Percentiles rank a stretch among this genome's conserved stretches.
Evolutionary conservation across 2,329 filamentous ascomycete genomes (phyloP).

Genomic region (Ophidiomyces ophidiicola): DNA sequence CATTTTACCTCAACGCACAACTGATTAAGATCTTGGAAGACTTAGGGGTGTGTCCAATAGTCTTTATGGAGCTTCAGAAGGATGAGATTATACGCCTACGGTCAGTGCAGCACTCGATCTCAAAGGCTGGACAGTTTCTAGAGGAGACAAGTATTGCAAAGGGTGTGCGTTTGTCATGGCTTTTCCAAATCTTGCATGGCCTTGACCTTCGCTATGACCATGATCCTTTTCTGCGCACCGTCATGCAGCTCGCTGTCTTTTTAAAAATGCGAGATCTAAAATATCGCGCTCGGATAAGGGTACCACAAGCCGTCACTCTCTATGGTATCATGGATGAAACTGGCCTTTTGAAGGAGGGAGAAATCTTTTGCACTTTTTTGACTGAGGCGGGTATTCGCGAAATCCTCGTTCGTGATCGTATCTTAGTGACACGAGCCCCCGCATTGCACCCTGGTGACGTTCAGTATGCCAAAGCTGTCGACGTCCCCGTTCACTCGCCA

Average conservation of each 20-base stretch:
- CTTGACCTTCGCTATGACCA: slow-evolving; percentile 53
- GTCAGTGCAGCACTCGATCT: slow-evolving; percentile 43
- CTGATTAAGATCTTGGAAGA: slow-evolving; percentile 82
- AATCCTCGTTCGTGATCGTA: slow-evolving; percentile 24
- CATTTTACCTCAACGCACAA: slow-evolving; percentile 62
- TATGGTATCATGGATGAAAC: slow-evolving; percentile 81
- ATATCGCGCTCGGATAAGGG: slow-evolving; percentile 62
- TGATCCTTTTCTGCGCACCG: slow-evolving; percentile 57
- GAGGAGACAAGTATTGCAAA: slow-evolving; percentile 50
- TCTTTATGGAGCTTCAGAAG: slow-evolving; percentile 54
- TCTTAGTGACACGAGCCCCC: slow-evolving; percentile 66
- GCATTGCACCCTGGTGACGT: slow-evolving; percentile 74
- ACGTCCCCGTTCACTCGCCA: slow-evolving; percentile 44
- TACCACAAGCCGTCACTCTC: slow-evolving; percentile 58
- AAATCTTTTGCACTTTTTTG: slow-evolving; percentile 56
- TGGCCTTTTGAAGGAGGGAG: slow-evolving; percentile 49
- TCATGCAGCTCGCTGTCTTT: slow-evolving; percentile 60
- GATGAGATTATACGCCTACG: slow-evolving; percentile 50
- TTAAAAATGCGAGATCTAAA: slow-evolving; percentile 62
- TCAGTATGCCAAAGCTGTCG: slow-evolving; percentile 50
- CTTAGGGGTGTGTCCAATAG: slow-evolving; percentile 46
- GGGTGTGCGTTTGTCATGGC: slow-evolving; percentile 46
- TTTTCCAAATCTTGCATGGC: slow-evolving; percentile 47
- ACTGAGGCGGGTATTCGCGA: slow-evolving; percentile 23
- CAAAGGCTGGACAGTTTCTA: slow-evolving; percentile 56